phyloP scores from a whole-genome alignment of 441 rosid species.

The Cnidoscolus chayamansa region DNA sequence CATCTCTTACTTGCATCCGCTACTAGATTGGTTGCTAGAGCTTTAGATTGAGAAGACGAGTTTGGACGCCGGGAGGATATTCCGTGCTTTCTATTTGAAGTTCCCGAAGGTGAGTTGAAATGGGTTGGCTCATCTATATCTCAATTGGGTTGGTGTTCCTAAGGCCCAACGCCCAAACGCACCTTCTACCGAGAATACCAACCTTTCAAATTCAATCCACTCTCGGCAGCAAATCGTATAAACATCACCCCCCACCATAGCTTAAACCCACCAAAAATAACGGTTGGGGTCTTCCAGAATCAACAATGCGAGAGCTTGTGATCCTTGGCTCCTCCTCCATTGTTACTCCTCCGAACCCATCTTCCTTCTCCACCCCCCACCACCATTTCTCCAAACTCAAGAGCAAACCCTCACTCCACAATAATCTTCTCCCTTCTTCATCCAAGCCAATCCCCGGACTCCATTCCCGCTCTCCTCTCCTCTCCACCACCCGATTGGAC shows the following conservation, averaged over 20 bases:
- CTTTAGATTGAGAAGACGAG: neutral
- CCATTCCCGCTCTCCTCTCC: constrained; percentile 27
- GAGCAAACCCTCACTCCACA: constrained; percentile 20
- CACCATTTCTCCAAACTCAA: constrained; percentile 31
- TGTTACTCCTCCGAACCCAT: constrained; percentile 30
- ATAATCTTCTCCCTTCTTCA: constrained; percentile 21
- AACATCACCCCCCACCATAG: neutral
- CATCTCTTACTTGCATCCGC: constrained; percentile 42
- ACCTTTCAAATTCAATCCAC: constrained; percentile 72
- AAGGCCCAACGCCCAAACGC: no score
- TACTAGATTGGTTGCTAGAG: neutral
- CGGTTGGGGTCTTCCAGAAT: constrained; percentile 12
- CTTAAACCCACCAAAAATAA: neutral
- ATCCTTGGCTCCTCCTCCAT: constrained; percentile 54
- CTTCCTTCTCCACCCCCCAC: constrained; percentile 31
- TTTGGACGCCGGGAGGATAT: neutral
- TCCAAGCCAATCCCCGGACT: constrained; percentile 25
- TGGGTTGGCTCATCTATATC: neutral
- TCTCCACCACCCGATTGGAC: constrained; percentile 37
- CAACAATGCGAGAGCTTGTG: constrained; percentile 55
- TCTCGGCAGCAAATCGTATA: neutral
- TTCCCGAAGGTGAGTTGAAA: neutral
- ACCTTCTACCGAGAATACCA: constrained; percentile 12
- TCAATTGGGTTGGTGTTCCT: no score
- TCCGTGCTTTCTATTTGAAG: no score